Evolutionary conservation across 345 rosid genomes (phyloP).

Genomic region (Excoecaria cochinchinensis): DNA sequence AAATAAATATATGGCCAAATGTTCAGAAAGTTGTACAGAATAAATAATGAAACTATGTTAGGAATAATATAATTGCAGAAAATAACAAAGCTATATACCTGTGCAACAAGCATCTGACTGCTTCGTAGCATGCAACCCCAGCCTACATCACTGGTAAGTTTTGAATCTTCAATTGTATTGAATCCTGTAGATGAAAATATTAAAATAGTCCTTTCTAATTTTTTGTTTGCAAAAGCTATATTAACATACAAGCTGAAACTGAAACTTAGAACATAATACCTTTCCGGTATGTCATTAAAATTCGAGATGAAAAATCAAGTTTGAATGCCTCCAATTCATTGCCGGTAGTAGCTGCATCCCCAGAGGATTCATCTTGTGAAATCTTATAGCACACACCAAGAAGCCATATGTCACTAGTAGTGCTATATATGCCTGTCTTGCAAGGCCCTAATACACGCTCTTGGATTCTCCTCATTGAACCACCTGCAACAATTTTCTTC

Average conservation of each 20-base stretch:
- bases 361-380: slow-evolving; percentile 44
- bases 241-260: background rate
- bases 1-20: background rate
- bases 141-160: slow-evolving; percentile 63
- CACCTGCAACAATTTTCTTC: slow-evolving; percentile 63
- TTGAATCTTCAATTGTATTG: slow-evolving; percentile 64
- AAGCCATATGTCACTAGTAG: slow-evolving; percentile 79
- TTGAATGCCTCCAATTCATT: slow-evolving; percentile 55
- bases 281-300: slow-evolving; percentile 81
- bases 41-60: background rate
- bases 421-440: slow-evolving; percentile 61
- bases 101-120: slow-evolving; percentile 97
- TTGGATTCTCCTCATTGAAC: slow-evolving; percentile 86
- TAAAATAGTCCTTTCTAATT: background rate
- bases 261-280: slow-evolving; percentile 42
- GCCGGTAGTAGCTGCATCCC: slow-evolving; percentile 33
- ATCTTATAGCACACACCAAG: slow-evolving; percentile 72
- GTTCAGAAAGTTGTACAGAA: background rate
- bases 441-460: slow-evolving; percentile 75
- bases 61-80: background rate
- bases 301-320: slow-evolving; percentile 73
- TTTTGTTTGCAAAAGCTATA: background rate
- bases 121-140: slow-evolving; percentile 99
- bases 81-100: slow-evolving; percentile 39
- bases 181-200: slow-evolving; percentile 53